Evolutionary conservation across 306 rosid species (phyloP).

Genomic region (Alnus rubra): DNA sequence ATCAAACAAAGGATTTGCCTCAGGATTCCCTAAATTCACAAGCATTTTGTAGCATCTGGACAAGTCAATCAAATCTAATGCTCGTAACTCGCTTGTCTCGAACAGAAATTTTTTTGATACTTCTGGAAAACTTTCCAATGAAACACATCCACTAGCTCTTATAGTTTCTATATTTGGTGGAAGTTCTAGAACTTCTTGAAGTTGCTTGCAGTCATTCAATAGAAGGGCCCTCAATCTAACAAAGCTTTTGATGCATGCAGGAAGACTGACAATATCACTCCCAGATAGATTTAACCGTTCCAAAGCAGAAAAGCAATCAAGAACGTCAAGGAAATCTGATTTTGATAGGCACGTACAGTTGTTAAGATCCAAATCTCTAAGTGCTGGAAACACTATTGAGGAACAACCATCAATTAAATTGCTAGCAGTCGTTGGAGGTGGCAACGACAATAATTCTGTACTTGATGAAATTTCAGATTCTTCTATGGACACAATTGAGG

Average conservation of each 20-base stretch:
- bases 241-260: constrained; percentile 7
- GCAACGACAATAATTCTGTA: background rate
- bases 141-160: no score
- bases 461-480: background rate
- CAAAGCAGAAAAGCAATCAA: background rate
- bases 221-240: background rate
- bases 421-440: background rate
- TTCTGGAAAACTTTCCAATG: no score
- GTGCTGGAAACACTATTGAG: background rate
- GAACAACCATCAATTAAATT: background rate
- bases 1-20: no score
- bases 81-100: no score
- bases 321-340: background rate
- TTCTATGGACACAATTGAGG: background rate
- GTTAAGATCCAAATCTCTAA: background rate
- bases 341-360: background rate
- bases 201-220: background rate
- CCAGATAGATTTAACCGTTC: background rate
- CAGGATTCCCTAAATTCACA: no score
- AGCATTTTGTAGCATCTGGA: no score
- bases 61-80: no score
- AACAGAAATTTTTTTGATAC: no score
- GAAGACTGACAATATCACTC: background rate
- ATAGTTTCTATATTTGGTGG: no score
- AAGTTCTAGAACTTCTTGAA: background rate